phyloP scores from a whole-genome alignment of 2,329 filamentous ascomycete species.

The Aschersonia sp. region DNA sequence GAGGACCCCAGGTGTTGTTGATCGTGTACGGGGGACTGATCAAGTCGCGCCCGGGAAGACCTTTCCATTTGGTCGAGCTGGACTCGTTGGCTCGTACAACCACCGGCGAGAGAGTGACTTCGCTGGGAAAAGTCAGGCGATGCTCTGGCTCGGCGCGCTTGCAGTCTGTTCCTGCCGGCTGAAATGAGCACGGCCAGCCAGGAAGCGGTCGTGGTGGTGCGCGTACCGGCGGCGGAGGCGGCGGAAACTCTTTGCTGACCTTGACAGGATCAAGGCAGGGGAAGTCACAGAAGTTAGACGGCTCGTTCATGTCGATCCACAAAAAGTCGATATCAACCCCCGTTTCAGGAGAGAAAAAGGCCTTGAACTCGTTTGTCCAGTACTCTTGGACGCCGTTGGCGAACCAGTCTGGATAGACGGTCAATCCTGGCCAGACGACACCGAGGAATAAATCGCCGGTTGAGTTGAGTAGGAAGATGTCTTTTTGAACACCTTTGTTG shows the following conservation, averaged over 20 bases:
- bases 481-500: constrained; percentile 22
- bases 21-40: constrained; percentile 9
- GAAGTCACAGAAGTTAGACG: constrained; percentile 17
- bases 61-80: constrained; percentile 6
- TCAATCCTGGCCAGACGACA: constrained; percentile 67
- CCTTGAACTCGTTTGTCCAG: constrained; percentile 53
- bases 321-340: constrained; percentile 64
- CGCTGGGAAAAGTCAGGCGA: neutral
- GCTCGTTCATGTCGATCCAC: constrained; percentile 56
- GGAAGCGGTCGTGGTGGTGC: constrained; percentile 47
- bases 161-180: constrained; percentile 7
- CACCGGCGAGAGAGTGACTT: neutral
- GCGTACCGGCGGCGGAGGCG: constrained; percentile 44
- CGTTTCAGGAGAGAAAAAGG: constrained; percentile 45
- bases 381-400: constrained; percentile 45
- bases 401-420: constrained; percentile 67
- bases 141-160: neutral
- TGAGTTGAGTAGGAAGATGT: constrained; percentile 30
- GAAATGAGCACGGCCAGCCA: constrained; percentile 39
- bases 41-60: constrained; percentile 8
- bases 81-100: neutral
- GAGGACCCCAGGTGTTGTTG: constrained; percentile 20
- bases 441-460: constrained; percentile 44
- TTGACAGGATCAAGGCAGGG: constrained; percentile 20
- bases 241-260: constrained; percentile 31